Conservation (phyloP, 1,139 yeast species). For the Saccharomyces hybrid region DNA sequence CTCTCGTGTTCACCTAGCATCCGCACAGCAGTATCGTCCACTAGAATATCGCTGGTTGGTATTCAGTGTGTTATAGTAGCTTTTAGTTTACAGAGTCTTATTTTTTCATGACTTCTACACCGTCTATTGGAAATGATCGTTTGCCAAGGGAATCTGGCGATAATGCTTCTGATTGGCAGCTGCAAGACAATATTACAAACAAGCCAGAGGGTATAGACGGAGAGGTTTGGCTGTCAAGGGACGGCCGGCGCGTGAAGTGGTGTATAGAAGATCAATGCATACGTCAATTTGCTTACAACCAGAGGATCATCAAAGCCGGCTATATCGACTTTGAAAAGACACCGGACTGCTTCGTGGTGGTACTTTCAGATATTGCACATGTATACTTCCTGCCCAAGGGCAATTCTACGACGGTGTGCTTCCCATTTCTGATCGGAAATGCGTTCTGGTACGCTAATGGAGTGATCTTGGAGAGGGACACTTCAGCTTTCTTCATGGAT, state of each 20-base stretch:
- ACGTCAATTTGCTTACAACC: slow-evolving; percentile 19
- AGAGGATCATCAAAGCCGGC: slow-evolving; percentile 22
- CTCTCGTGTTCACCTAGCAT: neutral
- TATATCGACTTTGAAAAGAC: slow-evolving; percentile 26
- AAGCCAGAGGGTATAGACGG: slow-evolving; percentile 7
- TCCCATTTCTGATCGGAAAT: slow-evolving; percentile 26
- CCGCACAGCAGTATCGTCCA: neutral
- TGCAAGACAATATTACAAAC: neutral
- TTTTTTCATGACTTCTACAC: neutral
- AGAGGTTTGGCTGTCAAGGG: slow-evolving; percentile 22
- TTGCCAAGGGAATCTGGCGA: neutral
- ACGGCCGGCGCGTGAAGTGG: slow-evolving; percentile 23
- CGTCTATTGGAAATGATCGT: neutral
- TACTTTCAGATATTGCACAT: slow-evolving; percentile 23
- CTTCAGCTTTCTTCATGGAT: slow-evolving; percentile 2
- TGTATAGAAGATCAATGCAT: slow-evolving; percentile 16
- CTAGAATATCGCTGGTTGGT: neutral
- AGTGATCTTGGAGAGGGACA: slow-evolving; percentile 22
- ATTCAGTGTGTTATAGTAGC: neutral
- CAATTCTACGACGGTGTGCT: slow-evolving; percentile 20
- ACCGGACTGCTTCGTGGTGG: slow-evolving; percentile 22
- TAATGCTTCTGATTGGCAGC: neutral
- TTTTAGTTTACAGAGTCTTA: neutral
- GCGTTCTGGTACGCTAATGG: slow-evolving; percentile 30
- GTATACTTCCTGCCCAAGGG: slow-evolving; percentile 23